These are phyloP conservation scores for Tetraselmis striata DNA, from an alignment of 139 green algal species.

Conservation along the genomic window DNA sequence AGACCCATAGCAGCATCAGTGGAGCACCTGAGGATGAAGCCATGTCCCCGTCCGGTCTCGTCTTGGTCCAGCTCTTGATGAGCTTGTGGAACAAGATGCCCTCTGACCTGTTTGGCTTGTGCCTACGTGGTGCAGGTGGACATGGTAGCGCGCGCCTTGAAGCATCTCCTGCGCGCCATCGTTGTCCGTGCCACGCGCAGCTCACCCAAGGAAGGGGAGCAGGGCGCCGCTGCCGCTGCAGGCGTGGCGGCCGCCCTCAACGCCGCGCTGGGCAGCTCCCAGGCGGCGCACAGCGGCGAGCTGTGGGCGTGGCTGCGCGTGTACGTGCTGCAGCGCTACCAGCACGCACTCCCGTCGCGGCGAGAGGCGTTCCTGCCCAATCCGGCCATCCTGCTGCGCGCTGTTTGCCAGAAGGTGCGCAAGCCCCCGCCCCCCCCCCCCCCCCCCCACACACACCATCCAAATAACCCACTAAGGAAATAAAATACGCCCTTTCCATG, in stretches of 20 bases:
- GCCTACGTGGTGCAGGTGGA: no score
- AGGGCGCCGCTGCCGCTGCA: conserved; percentile 1
- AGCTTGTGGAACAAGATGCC: no score
- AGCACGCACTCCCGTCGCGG: conserved; percentile 2
- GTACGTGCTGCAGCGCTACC: conserved; percentile 16
- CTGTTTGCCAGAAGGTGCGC: conserved; percentile 31
- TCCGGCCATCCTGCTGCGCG: conserved; percentile 17
- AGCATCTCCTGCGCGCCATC: conserved; percentile 18
- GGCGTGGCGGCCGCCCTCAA: not conserved
- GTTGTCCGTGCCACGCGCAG: not conserved
- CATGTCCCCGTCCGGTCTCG: no score
- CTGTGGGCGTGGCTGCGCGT: conserved; percentile 27
- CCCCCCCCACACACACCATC: no score
- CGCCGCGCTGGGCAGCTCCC: not conserved
- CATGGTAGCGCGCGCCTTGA: conserved; percentile 29
- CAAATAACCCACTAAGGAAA: no score
- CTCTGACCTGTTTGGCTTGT: no score
- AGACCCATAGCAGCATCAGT: no score
- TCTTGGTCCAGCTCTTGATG: no score
- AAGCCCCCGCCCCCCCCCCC: no score
- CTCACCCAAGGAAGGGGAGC: not conserved
- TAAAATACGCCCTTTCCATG: no score
- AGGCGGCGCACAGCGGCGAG: not conserved
- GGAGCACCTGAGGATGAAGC: no score
- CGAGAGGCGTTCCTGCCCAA: conserved; percentile 1